phyloP scores from a whole-genome alignment of 352 stramenopile genomes.

The Phytopythium sindhum region DNA sequence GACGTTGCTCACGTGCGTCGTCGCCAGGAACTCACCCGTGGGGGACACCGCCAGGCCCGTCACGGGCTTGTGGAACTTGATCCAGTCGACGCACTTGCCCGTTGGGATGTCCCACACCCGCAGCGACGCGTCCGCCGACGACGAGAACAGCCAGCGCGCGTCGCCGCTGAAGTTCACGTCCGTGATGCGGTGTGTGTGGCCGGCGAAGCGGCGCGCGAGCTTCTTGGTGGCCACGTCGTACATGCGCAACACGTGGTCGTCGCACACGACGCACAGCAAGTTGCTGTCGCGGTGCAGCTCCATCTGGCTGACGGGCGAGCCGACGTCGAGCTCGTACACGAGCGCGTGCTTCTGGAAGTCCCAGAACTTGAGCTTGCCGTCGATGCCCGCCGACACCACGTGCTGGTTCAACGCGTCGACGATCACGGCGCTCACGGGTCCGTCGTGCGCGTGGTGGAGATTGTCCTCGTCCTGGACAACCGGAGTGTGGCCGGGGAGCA shows the following conservation, averaged over 20 bases:
- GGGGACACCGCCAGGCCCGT: constrained; percentile 92
- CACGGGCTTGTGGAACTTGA: constrained; percentile 90
- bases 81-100: constrained; percentile 93
- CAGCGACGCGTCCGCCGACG: constrained; percentile 83
- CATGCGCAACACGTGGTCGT: constrained; percentile 86
- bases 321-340: constrained; percentile 65
- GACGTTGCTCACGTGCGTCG: constrained; percentile 89
- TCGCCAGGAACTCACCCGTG: constrained; percentile 95
- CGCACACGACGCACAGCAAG: constrained; percentile 82
- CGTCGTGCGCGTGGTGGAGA: constrained; percentile 49
- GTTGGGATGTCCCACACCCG: constrained; percentile 95
- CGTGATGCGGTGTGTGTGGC: constrained; percentile 80
- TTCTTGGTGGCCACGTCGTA: constrained; percentile 85
- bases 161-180: constrained; percentile 89
- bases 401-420: constrained; percentile 86
- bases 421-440: constrained; percentile 80
- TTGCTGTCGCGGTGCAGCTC: constrained; percentile 86
- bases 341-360: constrained; percentile 79
- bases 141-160: constrained; percentile 86
- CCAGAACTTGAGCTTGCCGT: constrained; percentile 91
- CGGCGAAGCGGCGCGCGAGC: constrained; percentile 85
- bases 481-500: constrained; percentile 40
- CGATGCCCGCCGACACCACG: constrained; percentile 81
- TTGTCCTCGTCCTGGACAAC: constrained; percentile 35
- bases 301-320: constrained; percentile 74